Percentiles rank a stretch among this genome's conserved stretches.
Evolutionary conservation across 306 rosid genomes (phyloP).

Genomic region (Canavalia gladiata): DNA sequence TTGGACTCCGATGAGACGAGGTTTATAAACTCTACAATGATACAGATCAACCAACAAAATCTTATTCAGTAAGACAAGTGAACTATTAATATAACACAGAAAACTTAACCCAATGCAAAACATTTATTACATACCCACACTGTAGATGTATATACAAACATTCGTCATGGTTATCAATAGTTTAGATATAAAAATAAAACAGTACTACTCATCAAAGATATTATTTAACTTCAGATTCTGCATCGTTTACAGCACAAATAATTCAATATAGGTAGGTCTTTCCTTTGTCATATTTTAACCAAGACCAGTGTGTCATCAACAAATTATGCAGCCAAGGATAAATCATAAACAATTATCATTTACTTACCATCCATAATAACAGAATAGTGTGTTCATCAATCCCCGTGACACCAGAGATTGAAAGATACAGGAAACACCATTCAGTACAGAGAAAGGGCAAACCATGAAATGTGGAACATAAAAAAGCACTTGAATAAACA

Average conservation of each 20-base stretch:
- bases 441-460: background rate
- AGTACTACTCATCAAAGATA: background rate
- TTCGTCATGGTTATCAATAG: background rate
- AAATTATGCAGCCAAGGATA: background rate
- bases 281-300: background rate
- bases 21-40: conserved; percentile 88
- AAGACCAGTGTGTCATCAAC: background rate
- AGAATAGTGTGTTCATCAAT: background rate
- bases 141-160: background rate
- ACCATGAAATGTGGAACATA: background rate
- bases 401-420: background rate
- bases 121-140: background rate
- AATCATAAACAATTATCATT: background rate
- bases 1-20: conserved; percentile 90
- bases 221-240: background rate
- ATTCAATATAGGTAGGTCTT: conserved; percentile 1
- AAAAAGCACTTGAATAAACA: background rate
- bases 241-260: background rate
- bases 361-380: background rate
- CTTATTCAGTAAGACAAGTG: conserved; percentile 42
- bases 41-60: conserved; percentile 38
- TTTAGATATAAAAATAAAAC: background rate
- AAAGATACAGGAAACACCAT: background rate
- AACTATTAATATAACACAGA: conserved; percentile 13
- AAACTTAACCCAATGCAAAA: conserved; percentile 9